Evolutionary conservation across 352 stramenopile species (phyloP).

Genomic region (Pythium brassicae): DNA sequence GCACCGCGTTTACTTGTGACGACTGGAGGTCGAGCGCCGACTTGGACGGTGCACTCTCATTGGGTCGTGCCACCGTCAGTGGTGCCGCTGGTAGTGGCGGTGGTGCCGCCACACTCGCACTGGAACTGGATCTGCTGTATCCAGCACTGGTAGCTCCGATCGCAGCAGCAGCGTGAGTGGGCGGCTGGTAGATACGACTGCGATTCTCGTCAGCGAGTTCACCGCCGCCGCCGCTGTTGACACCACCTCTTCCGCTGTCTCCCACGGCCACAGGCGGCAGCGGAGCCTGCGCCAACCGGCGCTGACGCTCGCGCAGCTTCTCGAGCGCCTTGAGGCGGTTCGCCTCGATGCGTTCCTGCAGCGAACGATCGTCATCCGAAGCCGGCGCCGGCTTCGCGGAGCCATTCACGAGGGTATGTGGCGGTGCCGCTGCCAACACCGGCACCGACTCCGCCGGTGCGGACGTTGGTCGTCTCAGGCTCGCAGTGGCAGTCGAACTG

Average conservation of each 20-base stretch:
- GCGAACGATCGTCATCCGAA: slow-evolving; percentile 10
- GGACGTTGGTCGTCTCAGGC: background rate
- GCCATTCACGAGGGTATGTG: background rate
- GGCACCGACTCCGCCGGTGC: background rate
- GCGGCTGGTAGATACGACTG: background rate
- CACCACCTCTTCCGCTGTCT: background rate
- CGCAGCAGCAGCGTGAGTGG: background rate
- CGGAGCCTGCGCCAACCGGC: slow-evolving; percentile 14
- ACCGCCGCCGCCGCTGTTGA: no score
- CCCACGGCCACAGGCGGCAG: background rate
- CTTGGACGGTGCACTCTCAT: background rate
- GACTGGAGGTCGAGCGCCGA: background rate
- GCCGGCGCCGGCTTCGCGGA: background rate
- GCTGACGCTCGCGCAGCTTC: slow-evolving; percentile 43
- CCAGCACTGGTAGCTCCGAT: background rate
- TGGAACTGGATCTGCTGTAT: background rate
- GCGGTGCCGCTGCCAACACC: background rate
- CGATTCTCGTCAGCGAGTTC: background rate
- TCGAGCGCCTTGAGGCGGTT: slow-evolving; percentile 58
- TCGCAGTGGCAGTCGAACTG: background rate
- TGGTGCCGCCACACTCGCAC: background rate
- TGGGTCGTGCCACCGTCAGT: background rate
- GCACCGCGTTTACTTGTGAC: slow-evolving; percentile 11
- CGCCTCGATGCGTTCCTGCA: slow-evolving; percentile 58
- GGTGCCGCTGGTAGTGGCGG: background rate